Conservation (phyloP, 2,329 filamentous ascomycete species). For the Penicillium griseofulvum region DNA sequence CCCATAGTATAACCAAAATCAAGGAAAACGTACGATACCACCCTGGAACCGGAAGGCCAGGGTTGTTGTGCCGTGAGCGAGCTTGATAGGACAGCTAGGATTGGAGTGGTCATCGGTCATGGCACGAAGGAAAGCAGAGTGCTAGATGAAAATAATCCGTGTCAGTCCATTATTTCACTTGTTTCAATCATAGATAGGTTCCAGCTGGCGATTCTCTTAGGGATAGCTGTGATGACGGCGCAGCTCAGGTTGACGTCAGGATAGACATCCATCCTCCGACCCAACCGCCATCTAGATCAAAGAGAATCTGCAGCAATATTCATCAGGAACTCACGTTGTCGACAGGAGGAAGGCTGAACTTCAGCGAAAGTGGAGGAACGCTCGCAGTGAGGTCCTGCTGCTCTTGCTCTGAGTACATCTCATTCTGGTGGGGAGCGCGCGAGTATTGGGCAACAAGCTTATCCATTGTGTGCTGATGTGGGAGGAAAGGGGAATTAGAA, state of each 20-base stretch:
- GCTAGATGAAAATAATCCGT: constrained; percentile 50
- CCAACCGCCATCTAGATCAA: constrained; percentile 3
- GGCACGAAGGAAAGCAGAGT: constrained; percentile 90
- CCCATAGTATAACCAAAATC: not conserved
- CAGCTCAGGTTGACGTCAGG: constrained; percentile 14
- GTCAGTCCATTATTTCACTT: constrained; percentile 4
- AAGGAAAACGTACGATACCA: constrained; percentile 61
- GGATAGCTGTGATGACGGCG: constrained; percentile 6
- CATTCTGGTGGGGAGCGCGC: constrained; percentile 70
- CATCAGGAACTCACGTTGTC: constrained; percentile 65
- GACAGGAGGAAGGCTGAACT: constrained; percentile 92
- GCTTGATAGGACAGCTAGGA: constrained; percentile 97
- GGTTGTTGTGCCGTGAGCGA: constrained; percentile 97
- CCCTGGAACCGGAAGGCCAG: constrained; percentile 97
- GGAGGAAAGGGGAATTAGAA: not conserved
- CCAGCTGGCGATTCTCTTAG: not conserved
- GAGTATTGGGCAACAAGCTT: constrained; percentile 90
- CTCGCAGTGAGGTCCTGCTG: constrained; percentile 70
- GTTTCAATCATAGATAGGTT: not conserved
- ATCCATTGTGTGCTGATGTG: constrained; percentile 64
- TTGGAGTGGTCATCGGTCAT: constrained; percentile 97
- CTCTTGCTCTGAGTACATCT: constrained; percentile 69
- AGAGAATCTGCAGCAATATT: not conserved
- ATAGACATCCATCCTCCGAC: not conserved
- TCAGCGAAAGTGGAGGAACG: constrained; percentile 76